Evolutionary conservation across 1,284 basidiomycete species (phyloP).

Genomic region (Trametes polyzona): DNA sequence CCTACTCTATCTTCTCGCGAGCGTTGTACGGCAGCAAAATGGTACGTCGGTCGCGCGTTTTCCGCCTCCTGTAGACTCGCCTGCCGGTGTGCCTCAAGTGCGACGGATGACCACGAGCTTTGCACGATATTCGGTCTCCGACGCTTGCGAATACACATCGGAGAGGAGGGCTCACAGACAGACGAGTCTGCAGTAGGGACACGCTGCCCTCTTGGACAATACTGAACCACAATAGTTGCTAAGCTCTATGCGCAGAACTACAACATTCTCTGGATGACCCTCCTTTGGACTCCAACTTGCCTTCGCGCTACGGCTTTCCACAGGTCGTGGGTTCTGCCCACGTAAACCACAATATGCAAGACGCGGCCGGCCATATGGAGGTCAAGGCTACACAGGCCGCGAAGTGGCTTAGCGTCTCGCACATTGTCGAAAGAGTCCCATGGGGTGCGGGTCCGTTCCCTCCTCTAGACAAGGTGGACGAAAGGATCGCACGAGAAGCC

Average conservation of each 20-base stretch:
- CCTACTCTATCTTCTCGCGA: conserved; percentile 64
- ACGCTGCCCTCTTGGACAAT: no score
- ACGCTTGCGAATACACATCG: no score
- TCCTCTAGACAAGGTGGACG: conserved; percentile 37
- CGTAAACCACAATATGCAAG: conserved; percentile 70
- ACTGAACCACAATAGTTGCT: no score
- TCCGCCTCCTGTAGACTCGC: no score
- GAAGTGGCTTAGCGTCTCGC: conserved; percentile 46
- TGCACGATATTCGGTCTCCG: no score
- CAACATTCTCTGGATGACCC: background rate
- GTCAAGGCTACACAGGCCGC: conserved; percentile 49
- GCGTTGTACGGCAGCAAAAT: conserved; percentile 12
- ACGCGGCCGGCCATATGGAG: conserved; percentile 58
- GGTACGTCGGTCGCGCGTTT: background rate
- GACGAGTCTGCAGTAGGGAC: no score
- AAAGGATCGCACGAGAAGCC: conserved; percentile 58
- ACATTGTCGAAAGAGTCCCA: conserved; percentile 50
- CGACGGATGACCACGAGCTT: no score
- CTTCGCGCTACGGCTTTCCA: conserved; percentile 20
- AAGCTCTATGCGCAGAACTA: background rate
- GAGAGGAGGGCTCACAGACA: no score
- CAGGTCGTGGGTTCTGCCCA: conserved; percentile 57
- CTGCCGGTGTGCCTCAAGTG: no score
- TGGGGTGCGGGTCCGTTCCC: conserved; percentile 63
- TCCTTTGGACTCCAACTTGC: background rate